Percentiles rank a stretch among this genome's conserved stretches.
Evolutionary conservation across 495 filamentous ascomycete genomes (phyloP).

Genomic region (Aspergillus bertholletiae): DNA sequence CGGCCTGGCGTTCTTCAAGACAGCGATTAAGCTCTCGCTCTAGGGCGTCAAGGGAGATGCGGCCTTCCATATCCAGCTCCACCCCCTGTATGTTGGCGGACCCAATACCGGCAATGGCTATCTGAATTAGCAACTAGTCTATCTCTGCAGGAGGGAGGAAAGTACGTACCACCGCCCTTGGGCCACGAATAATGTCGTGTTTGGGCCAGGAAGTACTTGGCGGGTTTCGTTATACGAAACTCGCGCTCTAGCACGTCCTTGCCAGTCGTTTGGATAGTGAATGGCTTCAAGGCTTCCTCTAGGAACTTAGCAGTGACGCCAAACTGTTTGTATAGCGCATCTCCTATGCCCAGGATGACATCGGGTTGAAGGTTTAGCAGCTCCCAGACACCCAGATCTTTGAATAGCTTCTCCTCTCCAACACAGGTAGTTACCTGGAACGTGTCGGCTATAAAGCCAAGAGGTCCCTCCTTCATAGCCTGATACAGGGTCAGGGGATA

Average conservation of each 20-base stretch:
- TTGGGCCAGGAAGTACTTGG: constrained; percentile 28
- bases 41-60: constrained; percentile 30
- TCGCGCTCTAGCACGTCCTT: constrained; percentile 25
- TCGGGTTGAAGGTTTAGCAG: constrained; percentile 17
- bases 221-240: constrained; percentile 24
- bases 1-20: constrained; percentile 26
- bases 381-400: constrained; percentile 37
- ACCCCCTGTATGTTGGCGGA: constrained; percentile 36
- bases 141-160: neutral
- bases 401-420: constrained; percentile 30
- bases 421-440: constrained; percentile 35
- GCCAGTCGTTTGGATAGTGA: constrained; percentile 39
- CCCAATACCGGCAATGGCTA: constrained; percentile 43
- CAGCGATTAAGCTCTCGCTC: constrained; percentile 23
- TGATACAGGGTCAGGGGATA: constrained; percentile 38
- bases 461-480: constrained; percentile 30
- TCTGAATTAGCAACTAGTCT: neutral
- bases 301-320: constrained; percentile 30
- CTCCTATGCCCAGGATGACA: constrained; percentile 37
- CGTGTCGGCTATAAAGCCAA: constrained; percentile 27
- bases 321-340: constrained; percentile 32
- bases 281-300: constrained; percentile 25
- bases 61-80: constrained; percentile 33
- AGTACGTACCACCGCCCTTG: constrained; percentile 34
- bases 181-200: constrained; percentile 50